phyloP scores from a whole-genome alignment of 2,329 filamentous ascomycete genomes.

The Rhynchosporium secalis region DNA sequence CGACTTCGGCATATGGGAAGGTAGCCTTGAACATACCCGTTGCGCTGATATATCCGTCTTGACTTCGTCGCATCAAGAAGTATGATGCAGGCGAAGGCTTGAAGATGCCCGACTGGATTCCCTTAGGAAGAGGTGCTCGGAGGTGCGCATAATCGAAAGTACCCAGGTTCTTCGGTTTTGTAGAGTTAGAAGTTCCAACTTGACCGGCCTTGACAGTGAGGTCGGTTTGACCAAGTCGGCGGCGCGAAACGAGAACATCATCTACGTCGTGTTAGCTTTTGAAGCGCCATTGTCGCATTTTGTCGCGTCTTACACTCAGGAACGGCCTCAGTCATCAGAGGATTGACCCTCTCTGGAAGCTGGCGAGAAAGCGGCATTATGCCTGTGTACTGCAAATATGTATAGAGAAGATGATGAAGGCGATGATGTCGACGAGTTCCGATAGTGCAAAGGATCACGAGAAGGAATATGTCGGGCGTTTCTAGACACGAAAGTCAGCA shows the following conservation, averaged over 20 bases:
- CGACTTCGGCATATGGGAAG: conserved; percentile 73
- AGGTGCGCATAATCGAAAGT: conserved; percentile 96
- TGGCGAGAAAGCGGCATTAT: conserved; percentile 34
- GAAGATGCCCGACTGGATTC: conserved; percentile 91
- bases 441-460: conserved; percentile 8
- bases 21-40: conserved; percentile 93
- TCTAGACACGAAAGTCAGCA: conserved; percentile 12
- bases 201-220: conserved; percentile 79
- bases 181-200: conserved; percentile 67
- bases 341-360: conserved; percentile 64
- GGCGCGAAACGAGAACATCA: conserved; percentile 61
- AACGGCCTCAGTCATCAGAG: conserved; percentile 63
- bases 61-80: conserved; percentile 91
- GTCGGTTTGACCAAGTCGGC: conserved; percentile 90
- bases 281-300: conserved; percentile 20
- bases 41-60: conserved; percentile 80
- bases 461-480: conserved; percentile 15
- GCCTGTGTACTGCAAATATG: conserved; percentile 14
- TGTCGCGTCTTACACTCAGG: conserved; percentile 58
- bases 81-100: conserved; percentile 83
- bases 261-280: conserved; percentile 34
- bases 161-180: conserved; percentile 72
- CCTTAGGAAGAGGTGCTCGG: conserved; percentile 87
- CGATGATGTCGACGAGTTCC: conserved; percentile 15
- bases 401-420: conserved; percentile 13